phyloP scores from a whole-genome alignment of 208 protist genomes.

The Herpetomonas tarakana region DNA sequence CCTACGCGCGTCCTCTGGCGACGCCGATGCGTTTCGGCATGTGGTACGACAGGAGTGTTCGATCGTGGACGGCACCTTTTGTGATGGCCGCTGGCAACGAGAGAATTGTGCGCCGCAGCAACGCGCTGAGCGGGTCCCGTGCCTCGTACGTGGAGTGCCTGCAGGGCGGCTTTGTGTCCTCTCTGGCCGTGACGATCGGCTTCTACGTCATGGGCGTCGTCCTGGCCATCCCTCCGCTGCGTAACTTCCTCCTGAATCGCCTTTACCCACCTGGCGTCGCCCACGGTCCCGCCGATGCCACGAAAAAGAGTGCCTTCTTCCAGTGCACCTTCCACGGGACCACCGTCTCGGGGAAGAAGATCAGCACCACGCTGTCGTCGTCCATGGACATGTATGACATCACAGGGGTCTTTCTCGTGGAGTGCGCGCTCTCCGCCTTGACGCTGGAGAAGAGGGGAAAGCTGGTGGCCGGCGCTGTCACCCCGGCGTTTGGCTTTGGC shows the following conservation, averaged over 20 bases:
- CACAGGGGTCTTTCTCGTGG: slow-evolving; percentile 58
- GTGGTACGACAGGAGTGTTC: slow-evolving; percentile 51
- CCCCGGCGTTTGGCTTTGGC: slow-evolving; percentile 60
- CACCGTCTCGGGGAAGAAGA: slow-evolving; percentile 35
- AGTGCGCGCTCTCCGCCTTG: slow-evolving; percentile 51
- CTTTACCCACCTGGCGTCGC: slow-evolving; percentile 29
- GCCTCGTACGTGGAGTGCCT: slow-evolving; percentile 56
- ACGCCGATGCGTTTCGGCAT: slow-evolving; percentile 33
- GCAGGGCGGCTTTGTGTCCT: slow-evolving; percentile 29
- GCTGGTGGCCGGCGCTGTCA: slow-evolving; percentile 61
- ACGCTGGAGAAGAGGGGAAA: slow-evolving; percentile 28
- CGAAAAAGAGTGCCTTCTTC: slow-evolving; percentile 43
- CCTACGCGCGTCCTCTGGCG: slow-evolving; percentile 22
- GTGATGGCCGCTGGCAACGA: slow-evolving; percentile 69
- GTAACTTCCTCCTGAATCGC: slow-evolving; percentile 27
- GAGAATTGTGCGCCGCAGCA: slow-evolving; percentile 77
- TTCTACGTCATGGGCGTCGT: slow-evolving; percentile 20
- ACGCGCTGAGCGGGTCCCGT: slow-evolving; percentile 53
- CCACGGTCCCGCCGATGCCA: slow-evolving; percentile 39
- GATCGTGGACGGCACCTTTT: slow-evolving; percentile 50
- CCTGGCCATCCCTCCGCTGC: slow-evolving; percentile 36
- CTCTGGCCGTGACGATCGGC: slow-evolving; percentile 19
- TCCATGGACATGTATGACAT: slow-evolving; percentile 66
- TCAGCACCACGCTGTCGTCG: slow-evolving; percentile 27
- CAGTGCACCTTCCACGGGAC: slow-evolving; percentile 47